Evolutionary conservation across 306 rosid genomes (phyloP).

Genomic region (Trifolium fragiferum): DNA sequence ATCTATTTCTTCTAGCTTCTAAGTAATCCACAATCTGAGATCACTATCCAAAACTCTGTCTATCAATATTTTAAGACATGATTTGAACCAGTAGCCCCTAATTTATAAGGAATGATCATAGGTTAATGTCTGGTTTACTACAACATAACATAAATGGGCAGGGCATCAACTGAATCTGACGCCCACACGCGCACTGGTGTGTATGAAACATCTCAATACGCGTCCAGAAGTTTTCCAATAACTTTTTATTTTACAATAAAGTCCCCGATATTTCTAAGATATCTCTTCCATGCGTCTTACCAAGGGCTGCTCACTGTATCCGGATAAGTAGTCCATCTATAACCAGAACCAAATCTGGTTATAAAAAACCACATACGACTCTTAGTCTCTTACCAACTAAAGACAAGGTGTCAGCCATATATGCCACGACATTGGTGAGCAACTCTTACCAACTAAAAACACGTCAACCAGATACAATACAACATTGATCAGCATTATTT

Average conservation of each 20-base stretch:
- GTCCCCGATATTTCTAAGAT: neutral
- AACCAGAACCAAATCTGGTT: neutral
- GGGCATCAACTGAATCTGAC: slow-evolving; percentile 14
- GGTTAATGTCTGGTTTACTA: slow-evolving; percentile 29
- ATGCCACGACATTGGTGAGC: neutral
- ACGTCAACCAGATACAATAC: neutral
- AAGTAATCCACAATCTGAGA: slow-evolving; percentile 4
- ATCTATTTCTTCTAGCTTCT: slow-evolving; percentile 5
- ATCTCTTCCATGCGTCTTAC: neutral
- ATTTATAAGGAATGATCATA: slow-evolving; percentile 31
- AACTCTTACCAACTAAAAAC: neutral
- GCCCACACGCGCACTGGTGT: neutral
- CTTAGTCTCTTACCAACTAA: neutral
- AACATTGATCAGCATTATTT: neutral
- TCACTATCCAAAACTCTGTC: slow-evolving; percentile 17
- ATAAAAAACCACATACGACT: neutral
- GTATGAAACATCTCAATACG: neutral
- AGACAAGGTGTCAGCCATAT: neutral
- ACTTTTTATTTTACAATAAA: too few species aligned
- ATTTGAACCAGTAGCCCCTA: slow-evolving; percentile 15
- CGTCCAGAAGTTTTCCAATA: neutral
- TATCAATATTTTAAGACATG: slow-evolving; percentile 1
- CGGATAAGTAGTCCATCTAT: neutral
- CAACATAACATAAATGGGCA: slow-evolving; percentile 16
- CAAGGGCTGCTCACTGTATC: neutral